These are phyloP conservation scores for Hura crepitans DNA, from an alignment of 441 rosid genomes.

Conservation along the genomic window DNA sequence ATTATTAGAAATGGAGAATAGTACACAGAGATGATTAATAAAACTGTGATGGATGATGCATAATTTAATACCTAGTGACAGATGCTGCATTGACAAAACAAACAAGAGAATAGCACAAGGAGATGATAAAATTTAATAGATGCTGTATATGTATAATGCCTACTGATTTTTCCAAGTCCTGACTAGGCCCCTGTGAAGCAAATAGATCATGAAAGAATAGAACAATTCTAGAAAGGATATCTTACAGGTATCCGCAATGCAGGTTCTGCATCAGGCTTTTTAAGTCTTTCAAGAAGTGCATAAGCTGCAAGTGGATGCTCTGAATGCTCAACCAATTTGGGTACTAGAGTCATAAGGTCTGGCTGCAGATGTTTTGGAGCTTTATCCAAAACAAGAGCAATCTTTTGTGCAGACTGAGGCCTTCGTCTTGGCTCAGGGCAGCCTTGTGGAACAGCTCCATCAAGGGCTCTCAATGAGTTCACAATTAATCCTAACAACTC, in stretches of 20 bases:
- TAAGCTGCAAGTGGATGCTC: constrained; percentile 92
- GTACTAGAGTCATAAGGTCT: constrained; percentile 83
- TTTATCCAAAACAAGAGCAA: constrained; percentile 85
- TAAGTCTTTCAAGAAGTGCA: constrained; percentile 84
- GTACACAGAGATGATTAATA: too few relatives aligned
- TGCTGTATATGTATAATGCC: constrained; percentile 6
- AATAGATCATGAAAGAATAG: constrained; percentile 12
- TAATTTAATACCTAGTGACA: too few relatives aligned
- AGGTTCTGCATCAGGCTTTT: constrained; percentile 84
- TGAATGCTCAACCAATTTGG: constrained; percentile 93
- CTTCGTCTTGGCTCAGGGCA: constrained; percentile 94
- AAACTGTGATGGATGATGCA: too few relatives aligned
- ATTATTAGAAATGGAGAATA: too few relatives aligned
- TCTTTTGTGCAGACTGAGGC: constrained; percentile 91
- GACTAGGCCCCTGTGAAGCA: neutral
- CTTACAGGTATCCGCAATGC: constrained; percentile 79
- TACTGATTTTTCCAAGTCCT: neutral
- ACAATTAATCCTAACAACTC: constrained; percentile 94
- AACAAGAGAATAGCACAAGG: neutral
- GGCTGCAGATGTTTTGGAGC: constrained; percentile 90
- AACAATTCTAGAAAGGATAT: constrained; percentile 22
- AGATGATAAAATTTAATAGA: constrained; percentile 13
- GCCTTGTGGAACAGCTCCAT: constrained; percentile 90
- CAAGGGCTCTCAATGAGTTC: constrained; percentile 90
- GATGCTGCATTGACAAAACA: neutral